Conservation (phyloP, 2,329 filamentous ascomycete genomes). For the Corinectria fuckeliana region DNA sequence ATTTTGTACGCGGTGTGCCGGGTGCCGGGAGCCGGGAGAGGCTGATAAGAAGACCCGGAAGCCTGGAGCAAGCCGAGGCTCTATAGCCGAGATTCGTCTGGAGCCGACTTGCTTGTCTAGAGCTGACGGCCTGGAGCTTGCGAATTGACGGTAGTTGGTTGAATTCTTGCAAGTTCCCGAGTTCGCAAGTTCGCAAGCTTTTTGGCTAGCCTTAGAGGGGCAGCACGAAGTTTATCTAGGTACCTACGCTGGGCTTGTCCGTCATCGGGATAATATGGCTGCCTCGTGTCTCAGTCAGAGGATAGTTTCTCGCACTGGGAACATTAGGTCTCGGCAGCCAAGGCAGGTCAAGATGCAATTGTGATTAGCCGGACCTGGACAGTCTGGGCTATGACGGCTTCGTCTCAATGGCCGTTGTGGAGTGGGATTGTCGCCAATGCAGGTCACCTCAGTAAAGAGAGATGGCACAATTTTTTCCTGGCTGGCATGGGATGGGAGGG, state of each 20-base stretch:
- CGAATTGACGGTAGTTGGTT: background rate
- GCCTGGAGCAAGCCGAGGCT: too few species aligned
- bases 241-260: background rate
- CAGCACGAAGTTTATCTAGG: constrained; percentile 14
- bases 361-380: constrained; percentile 2
- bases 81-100: too few species aligned
- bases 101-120: background rate
- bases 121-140: background rate
- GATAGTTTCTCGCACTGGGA: background rate
- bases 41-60: constrained; percentile 17
- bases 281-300: constrained; percentile 1
- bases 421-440: constrained; percentile 9
- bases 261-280: constrained; percentile 1
- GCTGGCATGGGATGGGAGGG: background rate
- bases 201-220: background rate
- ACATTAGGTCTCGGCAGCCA: constrained; percentile 6
- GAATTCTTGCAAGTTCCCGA: background rate
- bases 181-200: background rate
- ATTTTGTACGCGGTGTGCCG: constrained; percentile 18
- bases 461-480: constrained; percentile 13
- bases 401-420: constrained; percentile 9
- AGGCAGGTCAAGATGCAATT: background rate
- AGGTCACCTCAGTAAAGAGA: constrained; percentile 8
- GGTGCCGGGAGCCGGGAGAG: constrained; percentile 1
- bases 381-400: background rate